Conservation (phyloP, 2,329 filamentous ascomycete genomes). For the Pseudogymnoascus sp. region DNA sequence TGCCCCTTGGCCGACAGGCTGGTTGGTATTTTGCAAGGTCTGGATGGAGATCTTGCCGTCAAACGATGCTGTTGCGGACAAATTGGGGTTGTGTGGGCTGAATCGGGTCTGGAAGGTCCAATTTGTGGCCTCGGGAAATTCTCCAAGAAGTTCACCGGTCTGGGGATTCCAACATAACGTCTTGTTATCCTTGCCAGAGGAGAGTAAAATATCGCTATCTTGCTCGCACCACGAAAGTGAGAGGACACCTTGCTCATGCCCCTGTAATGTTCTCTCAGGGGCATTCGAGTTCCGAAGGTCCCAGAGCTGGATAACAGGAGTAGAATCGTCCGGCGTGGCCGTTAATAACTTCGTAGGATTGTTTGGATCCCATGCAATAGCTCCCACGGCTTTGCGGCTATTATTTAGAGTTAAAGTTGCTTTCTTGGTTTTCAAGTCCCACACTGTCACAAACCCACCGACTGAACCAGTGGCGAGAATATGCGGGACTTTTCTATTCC, state of each 20-base stretch:
- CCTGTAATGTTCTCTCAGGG: conserved; percentile 78
- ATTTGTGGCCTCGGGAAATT: conserved; percentile 96
- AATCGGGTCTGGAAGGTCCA: conserved; percentile 97
- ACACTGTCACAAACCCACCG: conserved; percentile 93
- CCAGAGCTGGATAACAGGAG: conserved; percentile 86
- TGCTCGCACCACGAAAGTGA: conserved; percentile 94
- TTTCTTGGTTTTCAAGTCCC: conserved; percentile 98
- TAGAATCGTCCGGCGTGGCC: conserved; percentile 80
- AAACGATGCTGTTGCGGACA: conserved; percentile 92
- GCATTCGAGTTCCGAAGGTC: conserved; percentile 94
- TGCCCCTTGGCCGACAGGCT: conserved; percentile 59
- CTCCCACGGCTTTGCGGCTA: conserved; percentile 86
- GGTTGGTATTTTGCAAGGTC: conserved; percentile 88
- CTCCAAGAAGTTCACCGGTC: conserved; percentile 78
- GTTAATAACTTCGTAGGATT: conserved; percentile 92
- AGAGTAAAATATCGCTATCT: conserved; percentile 81
- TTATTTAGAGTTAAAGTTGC: conserved; percentile 92
- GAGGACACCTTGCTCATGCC: conserved; percentile 89
- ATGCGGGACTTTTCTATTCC: conserved; percentile 97
- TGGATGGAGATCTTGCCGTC: conserved; percentile 94
- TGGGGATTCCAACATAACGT: conserved; percentile 96
- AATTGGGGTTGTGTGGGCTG: conserved; percentile 84
- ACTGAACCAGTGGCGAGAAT: conserved; percentile 91
- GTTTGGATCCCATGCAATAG: conserved; percentile 95
- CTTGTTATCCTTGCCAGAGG: conserved; percentile 92